These are phyloP conservation scores for Melaleuca alternifolia DNA, from an alignment of 345 rosid genomes.

Conservation along the genomic window DNA sequence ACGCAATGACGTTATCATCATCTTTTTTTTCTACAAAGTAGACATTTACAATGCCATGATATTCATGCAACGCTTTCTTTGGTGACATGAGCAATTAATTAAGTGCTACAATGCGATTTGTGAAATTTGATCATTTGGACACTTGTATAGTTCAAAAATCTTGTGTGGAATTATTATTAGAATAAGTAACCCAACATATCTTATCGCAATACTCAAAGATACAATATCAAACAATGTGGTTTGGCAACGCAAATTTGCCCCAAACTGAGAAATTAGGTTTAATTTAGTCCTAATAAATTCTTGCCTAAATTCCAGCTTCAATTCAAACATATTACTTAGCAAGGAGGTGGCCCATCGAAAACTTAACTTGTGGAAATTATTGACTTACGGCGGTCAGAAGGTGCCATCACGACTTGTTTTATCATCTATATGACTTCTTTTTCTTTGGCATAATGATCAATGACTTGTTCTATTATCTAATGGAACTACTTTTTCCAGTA, in stretches of 20 bases:
- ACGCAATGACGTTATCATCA: not conserved
- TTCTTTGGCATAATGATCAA: no score
- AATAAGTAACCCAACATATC: not conserved
- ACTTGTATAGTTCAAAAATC: not conserved
- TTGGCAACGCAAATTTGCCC: not conserved
- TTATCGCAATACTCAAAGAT: rapidly evolving
- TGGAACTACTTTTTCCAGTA: no score
- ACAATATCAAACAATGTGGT: not conserved
- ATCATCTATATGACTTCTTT: no score
- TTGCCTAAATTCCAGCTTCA: not conserved
- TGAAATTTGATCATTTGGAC: rapidly evolving
- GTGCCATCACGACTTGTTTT: no score
- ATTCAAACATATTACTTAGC: not conserved
- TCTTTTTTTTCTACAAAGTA: not conserved
- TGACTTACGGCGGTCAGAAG: no score
- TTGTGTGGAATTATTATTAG: not conserved
- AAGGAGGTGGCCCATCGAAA: not conserved
- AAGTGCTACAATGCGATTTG: rapidly evolving
- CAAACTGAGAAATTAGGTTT: not conserved
- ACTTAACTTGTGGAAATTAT: no score
- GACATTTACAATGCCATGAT: rapidly evolving
- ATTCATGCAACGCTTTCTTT: rapidly evolving
- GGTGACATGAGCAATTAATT: not conserved
- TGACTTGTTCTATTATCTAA: no score
- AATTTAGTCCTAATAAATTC: not conserved